Evolutionary conservation across 805 yeast genomes (phyloP).

Genomic region (Wickerhamiella sergipiensis): DNA sequence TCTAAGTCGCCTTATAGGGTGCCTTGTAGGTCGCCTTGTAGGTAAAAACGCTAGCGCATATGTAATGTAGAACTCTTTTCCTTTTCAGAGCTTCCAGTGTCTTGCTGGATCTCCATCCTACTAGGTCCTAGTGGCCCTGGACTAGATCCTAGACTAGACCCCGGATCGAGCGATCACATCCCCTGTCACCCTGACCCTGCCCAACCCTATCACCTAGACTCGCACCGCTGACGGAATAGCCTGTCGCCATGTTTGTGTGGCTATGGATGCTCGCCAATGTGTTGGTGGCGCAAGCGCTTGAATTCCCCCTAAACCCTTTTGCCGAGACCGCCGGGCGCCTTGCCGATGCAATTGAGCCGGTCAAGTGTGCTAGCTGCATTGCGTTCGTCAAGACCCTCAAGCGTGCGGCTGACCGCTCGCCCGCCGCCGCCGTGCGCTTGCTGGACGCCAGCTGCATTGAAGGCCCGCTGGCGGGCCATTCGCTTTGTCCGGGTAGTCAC

Average conservation of each 20-base stretch:
- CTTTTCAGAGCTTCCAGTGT: too few relatives aligned
- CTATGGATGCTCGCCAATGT: background rate
- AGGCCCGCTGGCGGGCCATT: slow-evolving; percentile 6
- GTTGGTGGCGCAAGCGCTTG: background rate
- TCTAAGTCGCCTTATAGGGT: too few relatives aligned
- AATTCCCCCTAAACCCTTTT: background rate
- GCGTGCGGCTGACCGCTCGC: background rate
- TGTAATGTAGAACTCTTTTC: background rate
- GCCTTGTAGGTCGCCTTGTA: too few relatives aligned
- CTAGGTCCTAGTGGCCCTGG: too few relatives aligned
- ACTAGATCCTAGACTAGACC: too few relatives aligned
- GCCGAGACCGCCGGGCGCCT: background rate
- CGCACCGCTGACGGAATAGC: background rate
- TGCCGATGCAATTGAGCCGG: background rate
- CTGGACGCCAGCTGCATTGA: slow-evolving; percentile 11
- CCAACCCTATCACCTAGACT: background rate
- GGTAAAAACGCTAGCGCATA: slow-evolving; percentile 1
- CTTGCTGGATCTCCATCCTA: too few relatives aligned
- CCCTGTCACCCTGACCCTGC: too few relatives aligned
- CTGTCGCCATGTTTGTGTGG: background rate
- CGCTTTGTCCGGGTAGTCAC: slow-evolving; percentile 9
- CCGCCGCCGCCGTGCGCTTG: slow-evolving; percentile 1
- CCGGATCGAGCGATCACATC: too few relatives aligned
- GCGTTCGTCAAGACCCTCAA: slow-evolving; percentile 4
- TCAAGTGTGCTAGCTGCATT: slow-evolving; percentile 10